Conservation (phyloP, 768 basidiomycete genomes). For the Ramaria sp. region DNA sequence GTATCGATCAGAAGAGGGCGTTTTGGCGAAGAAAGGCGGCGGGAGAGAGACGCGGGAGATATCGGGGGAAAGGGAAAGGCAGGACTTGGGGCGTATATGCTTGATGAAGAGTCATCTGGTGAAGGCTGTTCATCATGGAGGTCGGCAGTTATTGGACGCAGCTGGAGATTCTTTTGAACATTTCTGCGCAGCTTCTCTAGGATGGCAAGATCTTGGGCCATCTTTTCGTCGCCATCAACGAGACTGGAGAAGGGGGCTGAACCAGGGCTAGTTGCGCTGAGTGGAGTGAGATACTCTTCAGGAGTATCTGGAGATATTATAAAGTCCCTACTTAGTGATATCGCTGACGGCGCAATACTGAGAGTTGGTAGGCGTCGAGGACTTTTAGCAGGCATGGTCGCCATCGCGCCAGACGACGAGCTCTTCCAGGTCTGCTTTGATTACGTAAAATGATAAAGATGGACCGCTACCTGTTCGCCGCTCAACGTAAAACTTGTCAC, state of each 20-base stretch:
- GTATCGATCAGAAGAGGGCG: conserved; percentile 77
- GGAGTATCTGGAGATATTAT: conserved; percentile 7
- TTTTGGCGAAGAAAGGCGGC: conserved; percentile 33
- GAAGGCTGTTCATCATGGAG: conserved; percentile 21
- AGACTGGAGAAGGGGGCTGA: conserved; percentile 2
- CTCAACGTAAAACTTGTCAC: too few relatives aligned
- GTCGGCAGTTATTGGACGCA: conserved; percentile 60
- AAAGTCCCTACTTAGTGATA: conserved; percentile 1
- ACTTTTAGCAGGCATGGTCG: conserved; percentile 1
- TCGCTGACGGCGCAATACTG: conserved; percentile 3
- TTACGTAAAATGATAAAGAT: too few relatives aligned
- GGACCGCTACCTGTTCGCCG: too few relatives aligned
- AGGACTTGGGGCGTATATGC: conserved; percentile 1
- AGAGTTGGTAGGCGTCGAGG: conserved; percentile 6
- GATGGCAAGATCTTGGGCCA: conserved; percentile 54
- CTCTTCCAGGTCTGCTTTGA: background rate
- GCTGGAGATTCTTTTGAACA: conserved; percentile 66
- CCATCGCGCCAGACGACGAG: background rate
- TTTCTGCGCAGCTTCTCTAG: conserved; percentile 60
- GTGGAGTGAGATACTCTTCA: conserved; percentile 5
- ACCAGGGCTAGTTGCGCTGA: conserved; percentile 1
- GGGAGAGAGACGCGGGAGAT: conserved; percentile 35
- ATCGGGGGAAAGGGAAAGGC: conserved; percentile 20
- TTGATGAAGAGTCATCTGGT: background rate
- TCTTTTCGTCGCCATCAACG: conserved; percentile 35